phyloP scores from a whole-genome alignment of 140 eudicot species.

The Anethum foeniculum region DNA sequence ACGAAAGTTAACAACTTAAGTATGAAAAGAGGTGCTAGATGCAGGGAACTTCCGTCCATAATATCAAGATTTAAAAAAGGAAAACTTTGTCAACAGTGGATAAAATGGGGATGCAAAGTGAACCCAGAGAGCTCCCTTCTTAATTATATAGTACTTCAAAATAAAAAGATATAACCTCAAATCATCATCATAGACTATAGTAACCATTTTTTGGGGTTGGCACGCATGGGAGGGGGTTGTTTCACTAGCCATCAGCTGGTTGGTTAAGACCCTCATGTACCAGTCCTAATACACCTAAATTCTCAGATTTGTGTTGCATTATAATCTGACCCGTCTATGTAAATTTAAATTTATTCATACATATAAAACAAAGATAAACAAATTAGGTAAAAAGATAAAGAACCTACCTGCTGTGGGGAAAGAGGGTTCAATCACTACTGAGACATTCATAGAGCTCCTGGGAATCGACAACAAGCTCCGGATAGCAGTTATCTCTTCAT shows the following conservation, averaged over 20 bases:
- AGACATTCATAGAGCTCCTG: slow-evolving; percentile 5
- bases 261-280: too few relatives aligned
- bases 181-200: too few relatives aligned
- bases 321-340: not conserved
- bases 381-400: not conserved
- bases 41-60: not conserved
- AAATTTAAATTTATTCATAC: not conserved
- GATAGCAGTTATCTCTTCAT: not conserved
- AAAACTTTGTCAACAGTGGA: not conserved
- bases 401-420: not conserved
- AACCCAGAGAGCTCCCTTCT: not conserved
- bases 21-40: not conserved
- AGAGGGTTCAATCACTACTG: not conserved
- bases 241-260: too few relatives aligned
- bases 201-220: too few relatives aligned
- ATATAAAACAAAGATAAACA: not conserved
- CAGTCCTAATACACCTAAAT: too few relatives aligned
- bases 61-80: not conserved
- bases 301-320: not conserved
- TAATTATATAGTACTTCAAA: not conserved
- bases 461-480: not conserved
- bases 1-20: not conserved
- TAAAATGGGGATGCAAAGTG: not conserved
- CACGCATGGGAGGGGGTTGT: too few relatives aligned
- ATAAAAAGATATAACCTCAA: too few relatives aligned